phyloP scores from a whole-genome alignment of 1,284 basidiomycete genomes.

The Phaffia rhodozyma region DNA sequence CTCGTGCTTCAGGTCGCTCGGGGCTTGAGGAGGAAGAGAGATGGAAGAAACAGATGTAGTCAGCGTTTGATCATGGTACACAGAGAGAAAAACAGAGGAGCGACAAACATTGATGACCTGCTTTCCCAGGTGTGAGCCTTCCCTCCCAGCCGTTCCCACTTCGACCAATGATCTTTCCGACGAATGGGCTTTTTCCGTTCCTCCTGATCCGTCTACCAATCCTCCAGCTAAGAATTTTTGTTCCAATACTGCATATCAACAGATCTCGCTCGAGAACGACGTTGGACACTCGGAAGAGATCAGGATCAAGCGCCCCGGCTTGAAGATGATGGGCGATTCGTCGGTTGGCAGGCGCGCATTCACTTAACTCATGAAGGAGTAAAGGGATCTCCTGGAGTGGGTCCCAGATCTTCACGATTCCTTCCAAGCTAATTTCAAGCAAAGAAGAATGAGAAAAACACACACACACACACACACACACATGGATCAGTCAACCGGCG shows the following conservation, averaged over 20 bases:
- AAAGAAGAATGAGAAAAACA: constrained; percentile 23
- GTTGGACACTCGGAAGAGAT: constrained; percentile 45
- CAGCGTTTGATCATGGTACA: constrained; percentile 23
- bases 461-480: constrained; percentile 25
- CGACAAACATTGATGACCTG: constrained; percentile 39
- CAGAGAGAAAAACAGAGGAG: constrained; percentile 25
- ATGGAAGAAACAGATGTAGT: constrained; percentile 13
- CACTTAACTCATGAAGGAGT: constrained; percentile 45
- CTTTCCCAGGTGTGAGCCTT: constrained; percentile 39
- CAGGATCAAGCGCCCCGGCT: constrained; percentile 34
- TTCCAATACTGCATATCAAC: constrained; percentile 52
- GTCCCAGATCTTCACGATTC: constrained; percentile 54
- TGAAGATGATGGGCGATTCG: constrained; percentile 36
- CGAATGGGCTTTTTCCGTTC: constrained; percentile 22
- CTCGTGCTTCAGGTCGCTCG: constrained; percentile 50
- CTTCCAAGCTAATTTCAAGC: constrained; percentile 36
- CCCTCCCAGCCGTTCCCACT: constrained; percentile 35
- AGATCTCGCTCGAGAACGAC: constrained; percentile 54
- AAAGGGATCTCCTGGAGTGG: constrained; percentile 42
- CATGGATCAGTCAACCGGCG: constrained; percentile 16
- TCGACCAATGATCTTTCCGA: constrained; percentile 17
- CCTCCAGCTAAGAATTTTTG: constrained; percentile 55
- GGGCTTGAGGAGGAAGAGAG: constrained; percentile 39
- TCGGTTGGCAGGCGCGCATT: constrained; percentile 9
- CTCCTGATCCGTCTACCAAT: constrained; percentile 40